phyloP scores from a whole-genome alignment of 495 filamentous ascomycete genomes.

The Podospora fimiseda region DNA sequence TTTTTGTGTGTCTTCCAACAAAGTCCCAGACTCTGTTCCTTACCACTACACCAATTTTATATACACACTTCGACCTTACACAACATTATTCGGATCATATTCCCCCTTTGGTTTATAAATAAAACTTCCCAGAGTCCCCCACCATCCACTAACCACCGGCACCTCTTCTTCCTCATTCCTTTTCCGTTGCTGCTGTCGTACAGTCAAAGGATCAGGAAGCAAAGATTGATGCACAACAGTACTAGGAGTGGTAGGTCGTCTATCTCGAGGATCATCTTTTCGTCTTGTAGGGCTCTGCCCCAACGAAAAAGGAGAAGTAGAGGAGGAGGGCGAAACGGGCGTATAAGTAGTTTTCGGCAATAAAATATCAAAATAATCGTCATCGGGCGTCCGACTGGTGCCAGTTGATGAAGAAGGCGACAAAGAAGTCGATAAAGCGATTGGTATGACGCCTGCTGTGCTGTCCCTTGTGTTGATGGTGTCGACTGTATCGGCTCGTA shows the following conservation, averaged over 20 bases:
- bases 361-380: not conserved
- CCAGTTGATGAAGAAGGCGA: not conserved
- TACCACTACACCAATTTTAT: not conserved
- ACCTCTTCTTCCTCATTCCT: too few relatives aligned
- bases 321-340: not conserved
- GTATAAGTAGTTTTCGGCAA: not conserved
- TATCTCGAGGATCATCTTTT: too few relatives aligned
- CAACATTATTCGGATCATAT: slow-evolving; percentile 5
- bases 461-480: not conserved
- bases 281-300: too few relatives aligned
- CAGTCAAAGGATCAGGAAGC: not conserved
- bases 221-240: not conserved
- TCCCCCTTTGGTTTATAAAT: slow-evolving; percentile 3
- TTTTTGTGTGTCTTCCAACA: not conserved
- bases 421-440: slow-evolving; percentile 1
- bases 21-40: not conserved
- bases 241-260: too few relatives aligned
- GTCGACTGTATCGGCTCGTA: not conserved
- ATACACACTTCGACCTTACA: not conserved
- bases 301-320: too few relatives aligned
- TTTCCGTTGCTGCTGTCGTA: too few relatives aligned
- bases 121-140: slow-evolving; percentile 18
- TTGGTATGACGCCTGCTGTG: slow-evolving; percentile 3
- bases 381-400: not conserved
- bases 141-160: slow-evolving; percentile 25